Evolutionary conservation across 2,329 filamentous ascomycete genomes (phyloP).

Genomic region (Aspergillus novoparasiticus): DNA sequence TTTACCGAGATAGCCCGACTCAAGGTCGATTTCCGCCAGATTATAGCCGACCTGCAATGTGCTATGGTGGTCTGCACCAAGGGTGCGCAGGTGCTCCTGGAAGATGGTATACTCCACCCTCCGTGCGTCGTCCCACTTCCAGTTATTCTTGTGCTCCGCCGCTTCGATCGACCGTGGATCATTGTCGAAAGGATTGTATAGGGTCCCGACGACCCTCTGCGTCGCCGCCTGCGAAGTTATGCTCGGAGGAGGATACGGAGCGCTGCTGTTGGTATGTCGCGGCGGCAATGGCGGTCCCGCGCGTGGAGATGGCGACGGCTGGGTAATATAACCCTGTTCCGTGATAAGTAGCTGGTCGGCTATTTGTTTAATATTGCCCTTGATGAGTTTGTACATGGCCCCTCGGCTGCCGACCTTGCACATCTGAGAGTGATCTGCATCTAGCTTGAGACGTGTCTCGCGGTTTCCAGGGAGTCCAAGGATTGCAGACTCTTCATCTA

Average conservation of each 20-base stretch:
- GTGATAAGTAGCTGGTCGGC: slow-evolving; percentile 33
- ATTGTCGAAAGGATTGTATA: slow-evolving; percentile 27
- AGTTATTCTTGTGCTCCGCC: slow-evolving; percentile 30
- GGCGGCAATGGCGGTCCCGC: slow-evolving; percentile 30
- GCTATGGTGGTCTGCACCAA: slow-evolving; percentile 33
- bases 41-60: slow-evolving; percentile 31
- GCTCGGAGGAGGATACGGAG: slow-evolving; percentile 23
- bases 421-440: slow-evolving; percentile 40
- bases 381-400: slow-evolving; percentile 35
- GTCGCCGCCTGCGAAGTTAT: slow-evolving; percentile 12
- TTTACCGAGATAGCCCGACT: slow-evolving; percentile 27
- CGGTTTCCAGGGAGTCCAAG: slow-evolving; percentile 36
- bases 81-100: slow-evolving; percentile 30
- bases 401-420: slow-evolving; percentile 34
- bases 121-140: slow-evolving; percentile 33
- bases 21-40: slow-evolving; percentile 32
- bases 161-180: slow-evolving; percentile 31
- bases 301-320: slow-evolving; percentile 19
- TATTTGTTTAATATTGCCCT: slow-evolving; percentile 37
- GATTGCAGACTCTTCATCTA: slow-evolving; percentile 40
- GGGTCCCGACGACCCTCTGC: slow-evolving; percentile 20
- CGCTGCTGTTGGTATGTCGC: slow-evolving; percentile 32
- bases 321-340: slow-evolving; percentile 34
- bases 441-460: slow-evolving; percentile 38
- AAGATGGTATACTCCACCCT: slow-evolving; percentile 33